Conservation (phyloP, 1,284 basidiomycete species). For the Puccinia hordei region DNA sequence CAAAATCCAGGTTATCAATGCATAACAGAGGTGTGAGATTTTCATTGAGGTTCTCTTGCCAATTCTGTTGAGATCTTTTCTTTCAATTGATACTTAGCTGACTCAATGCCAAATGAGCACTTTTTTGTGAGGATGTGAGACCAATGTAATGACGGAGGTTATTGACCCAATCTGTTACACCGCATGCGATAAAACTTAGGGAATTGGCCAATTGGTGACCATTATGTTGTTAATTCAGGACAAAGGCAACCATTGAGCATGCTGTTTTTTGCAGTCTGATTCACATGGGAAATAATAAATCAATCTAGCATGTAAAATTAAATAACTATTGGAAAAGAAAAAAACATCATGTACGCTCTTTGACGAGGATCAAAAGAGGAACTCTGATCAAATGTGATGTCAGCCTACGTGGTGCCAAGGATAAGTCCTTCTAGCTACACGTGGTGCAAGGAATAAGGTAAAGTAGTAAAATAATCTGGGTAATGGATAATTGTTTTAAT, state of each 20-base stretch:
- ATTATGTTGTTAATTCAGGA: neutral
- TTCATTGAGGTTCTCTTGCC: neutral
- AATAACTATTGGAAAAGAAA: neutral
- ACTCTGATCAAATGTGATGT: neutral
- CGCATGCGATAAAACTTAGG: neutral
- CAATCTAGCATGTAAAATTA: neutral
- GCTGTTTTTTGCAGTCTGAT: neutral
- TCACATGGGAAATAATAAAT: neutral
- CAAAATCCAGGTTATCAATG: constrained; percentile 3
- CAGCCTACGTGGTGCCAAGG: no score
- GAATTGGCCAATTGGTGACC: neutral
- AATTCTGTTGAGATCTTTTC: neutral
- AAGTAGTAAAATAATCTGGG: no score
- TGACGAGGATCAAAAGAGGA: no score
- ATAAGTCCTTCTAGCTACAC: no score
- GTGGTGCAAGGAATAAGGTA: no score
- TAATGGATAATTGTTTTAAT: no score
- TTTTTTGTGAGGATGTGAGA: neutral
- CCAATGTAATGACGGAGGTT: neutral
- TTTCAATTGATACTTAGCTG: neutral
- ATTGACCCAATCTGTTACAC: neutral
- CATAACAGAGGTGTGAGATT: neutral
- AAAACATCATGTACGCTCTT: no score
- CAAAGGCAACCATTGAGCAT: constrained; percentile 15
- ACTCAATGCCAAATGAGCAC: neutral